phyloP scores from a whole-genome alignment of 345 rosid species.

The Gossypioides kirkii region DNA sequence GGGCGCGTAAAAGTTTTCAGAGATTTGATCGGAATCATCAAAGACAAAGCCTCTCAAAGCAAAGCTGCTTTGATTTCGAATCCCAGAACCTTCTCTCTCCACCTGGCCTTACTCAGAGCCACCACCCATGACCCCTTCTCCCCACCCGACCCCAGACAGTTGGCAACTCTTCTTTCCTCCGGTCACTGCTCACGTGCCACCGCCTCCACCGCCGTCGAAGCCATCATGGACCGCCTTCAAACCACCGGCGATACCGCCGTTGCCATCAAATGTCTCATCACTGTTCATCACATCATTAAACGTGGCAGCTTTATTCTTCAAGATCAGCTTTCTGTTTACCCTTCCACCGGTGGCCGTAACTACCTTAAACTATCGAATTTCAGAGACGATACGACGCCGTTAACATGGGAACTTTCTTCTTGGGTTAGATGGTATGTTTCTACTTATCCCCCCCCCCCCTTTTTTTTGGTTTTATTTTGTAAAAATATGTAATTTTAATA shows the following conservation, averaged over 20 bases:
- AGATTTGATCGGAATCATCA: conserved; percentile 43
- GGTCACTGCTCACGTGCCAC: conserved; percentile 73
- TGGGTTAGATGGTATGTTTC: conserved; percentile 76
- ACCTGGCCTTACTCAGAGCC: conserved; percentile 64
- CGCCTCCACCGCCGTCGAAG: conserved; percentile 56
- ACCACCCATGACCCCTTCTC: conserved; percentile 65
- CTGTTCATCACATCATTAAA: conserved; percentile 55
- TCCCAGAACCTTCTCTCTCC: conserved; percentile 38
- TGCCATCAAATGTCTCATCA: conserved; percentile 70
- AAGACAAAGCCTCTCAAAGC: conserved; percentile 53
- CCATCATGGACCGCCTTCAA: conserved; percentile 87
- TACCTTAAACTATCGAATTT: conserved; percentile 73
- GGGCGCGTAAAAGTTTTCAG: conserved; percentile 44
- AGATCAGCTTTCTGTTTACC: conserved; percentile 80
- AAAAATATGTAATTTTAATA: neutral
- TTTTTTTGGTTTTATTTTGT: too few relatives aligned
- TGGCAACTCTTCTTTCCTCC: conserved; percentile 53
- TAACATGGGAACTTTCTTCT: conserved; percentile 76
- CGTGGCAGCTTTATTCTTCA: conserved; percentile 80
- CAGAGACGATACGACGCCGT: conserved; percentile 50
- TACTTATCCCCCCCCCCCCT: neutral
- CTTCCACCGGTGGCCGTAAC: conserved; percentile 75
- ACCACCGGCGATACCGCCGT: conserved; percentile 67
- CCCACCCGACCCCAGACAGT: conserved; percentile 49
- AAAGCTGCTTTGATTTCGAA: conserved; percentile 59